These are phyloP conservation scores for Colletotrichum destructivum DNA, from an alignment of 2,329 filamentous ascomycete genomes.

Conservation along the genomic window DNA sequence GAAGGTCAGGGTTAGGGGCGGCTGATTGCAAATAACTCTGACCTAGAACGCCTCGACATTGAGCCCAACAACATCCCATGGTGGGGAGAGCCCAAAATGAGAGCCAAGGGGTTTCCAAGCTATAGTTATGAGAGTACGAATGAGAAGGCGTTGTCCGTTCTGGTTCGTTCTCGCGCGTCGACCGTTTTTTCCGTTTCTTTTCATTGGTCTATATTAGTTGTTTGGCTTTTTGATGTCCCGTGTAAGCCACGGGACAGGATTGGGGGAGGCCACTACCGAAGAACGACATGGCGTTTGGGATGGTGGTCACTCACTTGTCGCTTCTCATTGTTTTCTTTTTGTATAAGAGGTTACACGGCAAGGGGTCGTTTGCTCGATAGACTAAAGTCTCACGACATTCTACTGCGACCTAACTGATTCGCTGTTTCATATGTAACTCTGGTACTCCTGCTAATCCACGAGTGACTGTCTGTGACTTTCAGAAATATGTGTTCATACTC, in stretches of 20 bases:
- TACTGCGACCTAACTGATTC: not conserved
- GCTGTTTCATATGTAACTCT: not conserved
- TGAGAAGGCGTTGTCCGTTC: not conserved
- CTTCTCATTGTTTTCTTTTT: not conserved
- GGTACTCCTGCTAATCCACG: too few relatives aligned
- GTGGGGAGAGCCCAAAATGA: not conserved
- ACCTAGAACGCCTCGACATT: not conserved
- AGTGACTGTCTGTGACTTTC: not conserved
- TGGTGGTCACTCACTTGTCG: not conserved
- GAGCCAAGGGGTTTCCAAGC: not conserved
- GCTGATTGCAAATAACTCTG: not conserved
- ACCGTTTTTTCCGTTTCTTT: not conserved
- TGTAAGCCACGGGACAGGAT: not conserved
- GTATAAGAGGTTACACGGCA: not conserved
- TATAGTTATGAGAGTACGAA: not conserved
- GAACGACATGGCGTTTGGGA: not conserved
- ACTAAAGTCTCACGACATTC: conserved; percentile 7
- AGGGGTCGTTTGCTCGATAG: conserved; percentile 7
- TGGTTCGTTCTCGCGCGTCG: too few relatives aligned
- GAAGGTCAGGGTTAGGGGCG: not conserved
- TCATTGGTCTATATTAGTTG: not conserved
- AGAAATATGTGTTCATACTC: not conserved
- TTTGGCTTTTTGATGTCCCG: not conserved
- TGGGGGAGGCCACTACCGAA: not conserved
- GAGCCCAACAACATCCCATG: not conserved